Conservation (phyloP, 768 basidiomycete genomes). For the Boletellus ananas region DNA sequence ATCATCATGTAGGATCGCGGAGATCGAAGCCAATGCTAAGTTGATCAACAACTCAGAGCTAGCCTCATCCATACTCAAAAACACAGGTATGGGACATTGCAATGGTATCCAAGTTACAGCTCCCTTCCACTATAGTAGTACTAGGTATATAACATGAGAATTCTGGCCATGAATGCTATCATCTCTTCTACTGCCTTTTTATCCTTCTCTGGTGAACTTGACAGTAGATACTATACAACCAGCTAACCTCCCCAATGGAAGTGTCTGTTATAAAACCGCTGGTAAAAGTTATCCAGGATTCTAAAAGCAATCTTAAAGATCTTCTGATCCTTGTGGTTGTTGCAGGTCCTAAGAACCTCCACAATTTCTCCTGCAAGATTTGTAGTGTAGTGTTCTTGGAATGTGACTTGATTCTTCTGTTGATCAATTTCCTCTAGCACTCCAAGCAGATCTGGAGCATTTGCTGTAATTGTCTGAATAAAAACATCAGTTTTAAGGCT, state of each 20-base stretch:
- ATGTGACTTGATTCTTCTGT: slow-evolving; percentile 19
- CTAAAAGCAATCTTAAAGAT: slow-evolving; percentile 3
- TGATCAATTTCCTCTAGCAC: slow-evolving; percentile 22
- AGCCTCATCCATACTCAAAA: no score
- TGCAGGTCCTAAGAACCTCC: neutral
- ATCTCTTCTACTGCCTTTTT: neutral
- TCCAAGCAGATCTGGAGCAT: slow-evolving; percentile 11
- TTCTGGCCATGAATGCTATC: no score
- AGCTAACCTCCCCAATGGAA: neutral
- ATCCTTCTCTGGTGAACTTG: neutral
- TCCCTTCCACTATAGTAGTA: no score
- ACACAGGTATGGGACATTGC: no score
- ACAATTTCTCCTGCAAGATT: slow-evolving; percentile 8
- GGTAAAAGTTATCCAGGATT: slow-evolving; percentile 22
- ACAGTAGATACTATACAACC: neutral
- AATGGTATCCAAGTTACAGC: no score
- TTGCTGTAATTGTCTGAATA: slow-evolving; percentile 1
- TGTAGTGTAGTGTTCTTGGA: slow-evolving; percentile 9
- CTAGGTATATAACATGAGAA: no score
- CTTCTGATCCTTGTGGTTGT: slow-evolving; percentile 1
- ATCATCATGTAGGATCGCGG: no score
- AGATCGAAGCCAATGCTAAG: no score
- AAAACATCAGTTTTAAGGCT: neutral
- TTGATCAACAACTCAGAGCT: no score
- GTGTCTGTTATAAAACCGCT: slow-evolving; percentile 16